These are phyloP conservation scores for Buxus sempervirens DNA, from an alignment of 164 flowering plant species.

Conservation along the genomic window DNA sequence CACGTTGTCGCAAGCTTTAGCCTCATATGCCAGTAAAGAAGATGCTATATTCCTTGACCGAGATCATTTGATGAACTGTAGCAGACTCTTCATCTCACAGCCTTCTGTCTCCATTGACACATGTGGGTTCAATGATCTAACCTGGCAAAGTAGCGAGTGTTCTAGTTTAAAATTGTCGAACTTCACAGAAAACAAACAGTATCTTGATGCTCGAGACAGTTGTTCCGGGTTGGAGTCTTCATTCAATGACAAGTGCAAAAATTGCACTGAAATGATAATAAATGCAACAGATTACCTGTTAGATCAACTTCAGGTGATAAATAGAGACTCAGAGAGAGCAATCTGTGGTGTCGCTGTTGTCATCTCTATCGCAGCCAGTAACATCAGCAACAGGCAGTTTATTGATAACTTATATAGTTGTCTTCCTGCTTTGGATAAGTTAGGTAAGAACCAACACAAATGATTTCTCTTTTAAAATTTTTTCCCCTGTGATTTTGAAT, in stretches of 20 bases:
- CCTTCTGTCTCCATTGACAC: slow-evolving; percentile 11
- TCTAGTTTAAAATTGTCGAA: slow-evolving; percentile 20
- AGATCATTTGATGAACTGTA: slow-evolving; percentile 37
- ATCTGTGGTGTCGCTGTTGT: slow-evolving; percentile 37
- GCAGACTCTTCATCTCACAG: slow-evolving; percentile 16
- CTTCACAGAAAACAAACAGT: background rate
- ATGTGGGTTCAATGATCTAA: slow-evolving; percentile 36
- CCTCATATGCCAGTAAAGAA: slow-evolving; percentile 19
- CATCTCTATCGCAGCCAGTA: slow-evolving; percentile 27
- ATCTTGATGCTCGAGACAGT: background rate
- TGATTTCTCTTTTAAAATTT: too few species aligned
- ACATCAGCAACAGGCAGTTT: slow-evolving; percentile 14
- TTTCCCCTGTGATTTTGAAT: too few species aligned
- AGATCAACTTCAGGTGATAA: background rate
- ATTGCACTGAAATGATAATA: slow-evolving; percentile 26
- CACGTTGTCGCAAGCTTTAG: slow-evolving; percentile 38
- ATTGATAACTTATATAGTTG: slow-evolving; percentile 42
- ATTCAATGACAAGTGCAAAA: slow-evolving; percentile 24
- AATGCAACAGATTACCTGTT: slow-evolving; percentile 9
- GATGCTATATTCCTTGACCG: slow-evolving; percentile 27
- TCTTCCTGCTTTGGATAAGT: slow-evolving; percentile 29
- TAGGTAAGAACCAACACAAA: slow-evolving; percentile 24
- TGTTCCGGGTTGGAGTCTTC: slow-evolving; percentile 40
- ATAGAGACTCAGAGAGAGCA: slow-evolving; percentile 9
- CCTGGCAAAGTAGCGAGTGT: slow-evolving; percentile 27